Percentiles rank a stretch among this genome's conserved stretches.
phyloP scores from a whole-genome alignment of 164 flowering plant genomes.

The Berberis thunbergii region DNA sequence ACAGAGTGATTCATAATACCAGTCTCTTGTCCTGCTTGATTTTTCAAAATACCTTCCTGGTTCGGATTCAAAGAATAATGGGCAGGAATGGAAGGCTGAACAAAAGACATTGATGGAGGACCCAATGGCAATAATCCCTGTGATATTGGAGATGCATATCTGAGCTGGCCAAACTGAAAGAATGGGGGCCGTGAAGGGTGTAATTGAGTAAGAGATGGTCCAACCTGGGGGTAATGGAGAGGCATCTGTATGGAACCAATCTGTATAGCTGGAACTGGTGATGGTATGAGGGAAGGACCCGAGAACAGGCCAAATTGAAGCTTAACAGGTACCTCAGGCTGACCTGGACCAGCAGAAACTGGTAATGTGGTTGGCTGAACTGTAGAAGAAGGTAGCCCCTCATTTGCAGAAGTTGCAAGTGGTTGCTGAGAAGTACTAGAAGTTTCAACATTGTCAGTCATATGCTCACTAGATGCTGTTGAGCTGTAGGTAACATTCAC shows the following conservation, averaged over 20 bases:
- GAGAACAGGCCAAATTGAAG: constrained; percentile 92
- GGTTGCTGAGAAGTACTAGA: constrained; percentile 24
- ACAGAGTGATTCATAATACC: constrained; percentile 12
- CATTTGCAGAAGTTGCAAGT: constrained; percentile 19
- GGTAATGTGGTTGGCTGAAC: constrained; percentile 28
- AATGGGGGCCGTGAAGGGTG: constrained; percentile 70
- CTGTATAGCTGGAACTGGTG: constrained; percentile 94
- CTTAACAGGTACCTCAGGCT: constrained; percentile 52
- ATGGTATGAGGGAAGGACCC: constrained; percentile 83
- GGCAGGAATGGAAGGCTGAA: constrained; percentile 47
- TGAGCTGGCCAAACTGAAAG: constrained; percentile 93
- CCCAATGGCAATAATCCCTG: constrained; percentile 68
- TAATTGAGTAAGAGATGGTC: constrained; percentile 55
- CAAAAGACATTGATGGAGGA: constrained; percentile 58
- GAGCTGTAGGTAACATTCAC: constrained; percentile 17
- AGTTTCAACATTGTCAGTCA: constrained; percentile 19
- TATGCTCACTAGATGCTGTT: constrained; percentile 17
- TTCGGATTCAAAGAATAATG: constrained; percentile 41
- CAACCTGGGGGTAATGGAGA: constrained; percentile 76
- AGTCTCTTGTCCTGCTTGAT: constrained; percentile 27
- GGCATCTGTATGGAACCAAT: constrained; percentile 99
- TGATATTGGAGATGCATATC: constrained; percentile 66
- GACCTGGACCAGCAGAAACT: constrained; percentile 33
- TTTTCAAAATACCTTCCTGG: constrained; percentile 24
- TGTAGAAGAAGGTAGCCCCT: constrained; percentile 22